Evolutionary conservation across 73 alveolate genomes (phyloP).

Genomic region (Paramecium sonneborni): DNA sequence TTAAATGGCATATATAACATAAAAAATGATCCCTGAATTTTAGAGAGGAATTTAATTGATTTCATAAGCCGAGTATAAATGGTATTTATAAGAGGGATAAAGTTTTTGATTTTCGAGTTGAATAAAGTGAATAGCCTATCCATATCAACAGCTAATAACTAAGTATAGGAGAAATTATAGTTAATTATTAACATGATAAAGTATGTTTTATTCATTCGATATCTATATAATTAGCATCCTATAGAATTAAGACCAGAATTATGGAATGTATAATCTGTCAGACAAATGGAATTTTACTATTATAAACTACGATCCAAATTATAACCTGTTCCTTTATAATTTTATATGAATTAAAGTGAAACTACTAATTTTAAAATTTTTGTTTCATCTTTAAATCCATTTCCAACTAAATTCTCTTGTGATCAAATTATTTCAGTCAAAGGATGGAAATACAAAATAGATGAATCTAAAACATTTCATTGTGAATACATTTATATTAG

Average conservation of each 20-base stretch:
- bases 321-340: background rate
- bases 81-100: conserved; percentile 12
- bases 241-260: background rate
- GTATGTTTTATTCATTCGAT: background rate
- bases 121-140: background rate
- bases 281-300: conserved; percentile 50
- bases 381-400: conserved; percentile 35
- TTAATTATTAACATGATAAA: background rate
- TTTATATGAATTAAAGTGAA: conserved; percentile 10
- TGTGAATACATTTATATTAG: background rate
- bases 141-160: background rate
- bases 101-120: conserved; percentile 24
- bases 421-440: conserved; percentile 26
- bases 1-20: conserved; percentile 46
- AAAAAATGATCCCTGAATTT: conserved; percentile 47
- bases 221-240: background rate
- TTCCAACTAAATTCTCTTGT: conserved; percentile 52
- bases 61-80: conserved; percentile 10
- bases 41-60: conserved; percentile 4
- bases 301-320: conserved; percentile 7
- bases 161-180: background rate
- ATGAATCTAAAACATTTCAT: background rate
- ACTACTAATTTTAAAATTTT: conserved; percentile 36
- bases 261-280: background rate
- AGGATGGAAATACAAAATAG: conserved; percentile 56